Conservation (phyloP, 768 basidiomycete genomes). For the Kockovaella imperatae region DNA sequence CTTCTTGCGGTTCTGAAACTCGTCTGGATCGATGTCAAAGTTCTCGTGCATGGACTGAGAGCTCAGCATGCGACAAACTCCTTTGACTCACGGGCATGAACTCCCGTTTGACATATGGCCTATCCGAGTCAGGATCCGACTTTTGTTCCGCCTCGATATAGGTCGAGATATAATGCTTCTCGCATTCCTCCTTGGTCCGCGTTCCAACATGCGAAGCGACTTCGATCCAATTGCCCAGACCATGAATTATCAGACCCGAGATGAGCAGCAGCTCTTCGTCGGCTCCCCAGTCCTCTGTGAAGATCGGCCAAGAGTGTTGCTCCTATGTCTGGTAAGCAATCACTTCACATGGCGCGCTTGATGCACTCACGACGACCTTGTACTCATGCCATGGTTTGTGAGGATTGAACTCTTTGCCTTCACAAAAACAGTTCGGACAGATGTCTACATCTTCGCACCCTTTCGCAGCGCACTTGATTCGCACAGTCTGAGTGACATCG, state of each 20-base stretch:
- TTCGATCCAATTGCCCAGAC: constrained; percentile 93
- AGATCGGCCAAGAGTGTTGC: constrained; percentile 92
- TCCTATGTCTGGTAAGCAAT: constrained; percentile 53
- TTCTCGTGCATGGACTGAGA: constrained; percentile 43
- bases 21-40: constrained; percentile 64
- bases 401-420: constrained; percentile 76
- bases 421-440: constrained; percentile 85
- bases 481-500: constrained; percentile 92
- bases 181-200: constrained; percentile 84
- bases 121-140: constrained; percentile 9
- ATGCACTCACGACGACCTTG: constrained; percentile 67
- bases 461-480: constrained; percentile 80
- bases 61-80: constrained; percentile 7
- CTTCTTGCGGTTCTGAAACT: constrained; percentile 84
- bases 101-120: constrained; percentile 15
- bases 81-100: constrained; percentile 40
- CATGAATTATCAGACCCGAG: constrained; percentile 77
- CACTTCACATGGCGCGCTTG: constrained; percentile 6
- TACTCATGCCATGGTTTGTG: constrained; percentile 85
- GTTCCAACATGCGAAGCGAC: constrained; percentile 89
- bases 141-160: constrained; percentile 59
- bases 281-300: constrained; percentile 90
- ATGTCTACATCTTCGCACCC: constrained; percentile 74
- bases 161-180: constrained; percentile 72
- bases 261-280: constrained; percentile 93